Conservation (phyloP, 2,329 filamentous ascomycete genomes). For the Daldinia sp. region DNA sequence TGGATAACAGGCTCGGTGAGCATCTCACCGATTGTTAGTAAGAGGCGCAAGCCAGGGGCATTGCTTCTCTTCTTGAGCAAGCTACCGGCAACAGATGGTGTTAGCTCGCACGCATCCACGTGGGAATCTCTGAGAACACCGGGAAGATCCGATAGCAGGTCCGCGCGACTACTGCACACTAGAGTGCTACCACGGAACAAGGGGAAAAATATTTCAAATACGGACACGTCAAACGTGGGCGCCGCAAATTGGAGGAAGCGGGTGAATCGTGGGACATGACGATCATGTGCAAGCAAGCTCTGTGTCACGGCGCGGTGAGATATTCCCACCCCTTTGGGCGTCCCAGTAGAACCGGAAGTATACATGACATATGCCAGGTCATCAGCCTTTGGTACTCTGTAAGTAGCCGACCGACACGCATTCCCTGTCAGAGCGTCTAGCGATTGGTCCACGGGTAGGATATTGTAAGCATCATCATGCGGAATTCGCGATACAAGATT, state of each 20-base stretch:
- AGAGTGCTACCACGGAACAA: constrained; percentile 79
- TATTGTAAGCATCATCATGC: constrained; percentile 46
- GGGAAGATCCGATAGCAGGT: constrained; percentile 81
- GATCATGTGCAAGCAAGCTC: constrained; percentile 83
- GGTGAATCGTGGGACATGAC: constrained; percentile 78
- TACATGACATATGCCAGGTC: constrained; percentile 90
- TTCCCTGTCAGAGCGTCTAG: constrained; percentile 12
- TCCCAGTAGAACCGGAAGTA: constrained; percentile 89
- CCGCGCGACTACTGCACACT: constrained; percentile 74
- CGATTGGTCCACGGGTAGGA: constrained; percentile 55
- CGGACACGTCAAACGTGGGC: constrained; percentile 92
- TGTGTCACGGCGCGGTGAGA: constrained; percentile 85
- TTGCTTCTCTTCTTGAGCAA: constrained; percentile 75
- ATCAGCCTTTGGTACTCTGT: constrained; percentile 42
- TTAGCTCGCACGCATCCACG: constrained; percentile 88
- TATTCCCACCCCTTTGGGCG: constrained; percentile 87
- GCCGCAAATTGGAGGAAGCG: constrained; percentile 93
- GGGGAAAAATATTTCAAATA: constrained; percentile 96
- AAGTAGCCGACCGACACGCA: neutral
- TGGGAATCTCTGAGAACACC: constrained; percentile 71
- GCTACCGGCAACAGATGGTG: constrained; percentile 86
- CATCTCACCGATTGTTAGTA: constrained; percentile 95
- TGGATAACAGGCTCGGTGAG: constrained; percentile 79
- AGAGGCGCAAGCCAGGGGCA: constrained; percentile 75
- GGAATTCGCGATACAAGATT: constrained; percentile 59